phyloP scores from a whole-genome alignment of 2,329 filamentous ascomycete genomes.

The Colletotrichum lini region DNA sequence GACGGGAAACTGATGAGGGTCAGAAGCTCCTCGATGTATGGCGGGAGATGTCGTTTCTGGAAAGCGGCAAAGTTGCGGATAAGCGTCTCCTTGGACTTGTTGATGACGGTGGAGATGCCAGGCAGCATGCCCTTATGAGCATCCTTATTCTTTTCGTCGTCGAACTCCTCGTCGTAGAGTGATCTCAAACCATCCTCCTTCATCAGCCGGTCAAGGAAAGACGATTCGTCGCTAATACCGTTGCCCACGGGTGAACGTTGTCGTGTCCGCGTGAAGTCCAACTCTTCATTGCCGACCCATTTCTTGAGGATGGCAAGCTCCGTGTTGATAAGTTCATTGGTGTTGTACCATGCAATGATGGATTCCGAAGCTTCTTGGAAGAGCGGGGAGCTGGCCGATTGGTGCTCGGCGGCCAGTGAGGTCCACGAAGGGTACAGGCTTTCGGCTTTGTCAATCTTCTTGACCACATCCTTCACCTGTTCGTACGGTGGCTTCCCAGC shows the following conservation, averaged over 20 bases:
- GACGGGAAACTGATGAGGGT: conserved; percentile 98
- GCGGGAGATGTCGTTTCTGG: conserved; percentile 89
- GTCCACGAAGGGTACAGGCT: conserved; percentile 85
- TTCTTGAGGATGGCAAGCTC: conserved; percentile 91
- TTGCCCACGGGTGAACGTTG: conserved; percentile 77
- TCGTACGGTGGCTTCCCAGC: conserved; percentile 89
- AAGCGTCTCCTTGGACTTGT: conserved; percentile 92
- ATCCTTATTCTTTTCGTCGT: conserved; percentile 51
- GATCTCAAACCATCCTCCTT: conserved; percentile 97
- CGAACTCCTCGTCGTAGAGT: conserved; percentile 78
- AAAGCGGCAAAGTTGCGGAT: conserved; percentile 90
- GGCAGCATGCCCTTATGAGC: conserved; percentile 82
- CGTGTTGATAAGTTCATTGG: conserved; percentile 94
- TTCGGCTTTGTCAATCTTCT: conserved; percentile 92
- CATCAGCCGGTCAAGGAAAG: conserved; percentile 93
- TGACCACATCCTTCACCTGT: conserved; percentile 91
- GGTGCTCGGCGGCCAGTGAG: conserved; percentile 81
- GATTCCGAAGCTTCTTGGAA: conserved; percentile 90
- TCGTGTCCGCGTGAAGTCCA: conserved; percentile 88
- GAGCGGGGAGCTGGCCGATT: conserved; percentile 80
- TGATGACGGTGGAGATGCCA: conserved; percentile 87
- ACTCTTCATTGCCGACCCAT: conserved; percentile 96
- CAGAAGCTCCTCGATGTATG: conserved; percentile 95
- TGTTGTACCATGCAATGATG: conserved; percentile 97
- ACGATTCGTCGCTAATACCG: conserved; percentile 88